Evolutionary conservation across 345 rosid species (phyloP).

Genomic region (Sisymbrium altissimum): DNA sequence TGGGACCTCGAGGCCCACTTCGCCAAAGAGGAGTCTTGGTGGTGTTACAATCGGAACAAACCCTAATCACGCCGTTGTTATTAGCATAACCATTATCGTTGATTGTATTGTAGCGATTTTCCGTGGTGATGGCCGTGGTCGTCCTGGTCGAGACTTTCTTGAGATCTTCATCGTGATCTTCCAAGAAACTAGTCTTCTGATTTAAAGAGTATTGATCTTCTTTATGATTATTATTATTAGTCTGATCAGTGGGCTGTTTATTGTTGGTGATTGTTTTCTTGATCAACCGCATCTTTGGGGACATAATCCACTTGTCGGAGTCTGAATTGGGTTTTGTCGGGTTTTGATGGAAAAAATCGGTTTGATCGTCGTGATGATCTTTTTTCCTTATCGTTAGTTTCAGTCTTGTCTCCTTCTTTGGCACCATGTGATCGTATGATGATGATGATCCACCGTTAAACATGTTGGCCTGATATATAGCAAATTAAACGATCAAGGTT

Average conservation of each 20-base stretch:
- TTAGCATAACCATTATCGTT: slow-evolving; percentile 29
- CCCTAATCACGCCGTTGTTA: slow-evolving; percentile 36
- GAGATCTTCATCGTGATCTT: slow-evolving; percentile 24
- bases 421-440: slow-evolving; percentile 36
- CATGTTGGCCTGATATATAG: slow-evolving; percentile 37
- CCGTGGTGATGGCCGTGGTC: background rate
- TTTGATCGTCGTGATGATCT: slow-evolving; percentile 35
- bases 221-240: background rate
- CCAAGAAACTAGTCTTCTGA: slow-evolving; percentile 19
- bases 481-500: slow-evolving; percentile 21
- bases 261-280: slow-evolving; percentile 62
- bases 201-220: background rate
- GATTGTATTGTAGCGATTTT: slow-evolving; percentile 14
- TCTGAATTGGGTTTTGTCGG: slow-evolving; percentile 32
- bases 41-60: slow-evolving; percentile 88
- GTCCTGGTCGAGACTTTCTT: slow-evolving; percentile 22
- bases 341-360: slow-evolving; percentile 38
- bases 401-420: slow-evolving; percentile 37
- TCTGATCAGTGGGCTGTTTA: slow-evolving; percentile 12
- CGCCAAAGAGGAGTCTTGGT: slow-evolving; percentile 99
- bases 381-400: slow-evolving; percentile 37
- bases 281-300: slow-evolving; percentile 86
- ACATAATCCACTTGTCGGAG: slow-evolving; percentile 71
- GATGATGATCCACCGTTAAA: slow-evolving; percentile 39
- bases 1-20: slow-evolving; percentile 94